Base-by-base conservation (phyloP, 192 early-diverging fungal genomes). In the Entophlyctis luteolus region DNA sequence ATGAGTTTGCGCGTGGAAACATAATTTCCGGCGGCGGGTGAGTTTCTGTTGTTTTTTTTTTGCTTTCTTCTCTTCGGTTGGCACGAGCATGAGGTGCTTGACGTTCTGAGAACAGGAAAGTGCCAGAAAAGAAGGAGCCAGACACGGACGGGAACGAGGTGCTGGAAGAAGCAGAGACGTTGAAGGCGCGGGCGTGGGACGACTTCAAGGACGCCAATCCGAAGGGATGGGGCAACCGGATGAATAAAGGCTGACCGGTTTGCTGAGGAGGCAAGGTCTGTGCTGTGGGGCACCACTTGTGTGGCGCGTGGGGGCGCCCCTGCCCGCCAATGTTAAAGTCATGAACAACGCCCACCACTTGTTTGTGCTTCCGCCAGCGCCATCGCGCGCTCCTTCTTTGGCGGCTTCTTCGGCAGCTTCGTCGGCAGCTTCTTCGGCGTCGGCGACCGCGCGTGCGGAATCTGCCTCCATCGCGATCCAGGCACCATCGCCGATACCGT, bases 121-220 rank as follows among this genome's bases (percentile, higher is more conserved):
- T 81, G 67, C 91, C 93, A 0, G 85, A 91, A 57, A 88, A 90
- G 68, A 29, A 72, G 73, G 12, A 42, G 39, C 10, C 8, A 42
- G n/a, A 42, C 39, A n/a, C n/a, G n/a, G 87, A 86, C 37, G 70
- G 79, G 8, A 89, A 96, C 56, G 91, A 95, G 50, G 85, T 91
- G 48, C 86, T 95, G 58, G 84, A 90, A 23, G 87, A 74, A 6
- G 93, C 87, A 1, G 92, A 91, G 74, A 93, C 89, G 4, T 71
- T 86, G 59, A 96, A 94, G 66, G 79, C 85, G 28, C 80, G 93
- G 48, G 84, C 89, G 27, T 95, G 88, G 90, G 96, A 98, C 69
- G 88, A 91, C 14, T 98, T 94, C 70, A 96, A 87, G 57, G 82
- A 84, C 45, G 71, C 42, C 20, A 84, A 78, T 48, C 79, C 79